Evolutionary conservation across 805 yeast species (phyloP), one percentile per base, ranked within the genome.

Genomic region (Ogataea haglerorum): DNA sequence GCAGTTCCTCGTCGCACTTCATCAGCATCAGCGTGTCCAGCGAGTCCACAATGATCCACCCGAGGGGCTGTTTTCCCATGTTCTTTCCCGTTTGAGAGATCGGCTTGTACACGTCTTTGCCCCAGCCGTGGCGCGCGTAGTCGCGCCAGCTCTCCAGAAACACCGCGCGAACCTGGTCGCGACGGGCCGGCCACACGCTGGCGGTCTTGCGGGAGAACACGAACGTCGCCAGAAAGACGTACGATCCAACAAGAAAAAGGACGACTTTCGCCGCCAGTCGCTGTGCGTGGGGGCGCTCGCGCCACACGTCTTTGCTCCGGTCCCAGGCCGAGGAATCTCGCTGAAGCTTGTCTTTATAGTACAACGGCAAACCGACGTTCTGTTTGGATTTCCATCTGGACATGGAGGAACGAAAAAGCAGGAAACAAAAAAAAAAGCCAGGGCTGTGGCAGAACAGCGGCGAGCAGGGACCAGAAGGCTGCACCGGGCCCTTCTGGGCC

Each of bases 41-140:
- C 1, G 91, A 73, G 60, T 89, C 96, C 5, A 90, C 93, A 53
- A 89, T 81, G 57, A 89, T 85, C 96, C 96, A 89, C 2, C 97
- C 97, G 49, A 90, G 62, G 1, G 96, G 96, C 38, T 70, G 51
- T 4, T 80, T 77, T 4, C 91, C 89, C 88, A 87, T 84, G 57
- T 87, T 84, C 42, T 74, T 67, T 17, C 85, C 86, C 1, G 52
- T 61, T 36, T 78, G 75, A 6, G 73, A 59, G n/a, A 84, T 55
- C 0, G 96, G 96, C 29, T 70, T 69, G 54, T 83, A 89, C 1
- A 80, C 76, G 57, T 89, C 97, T 44, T 69, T 72, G 6, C 96
- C 96, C 90, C 95, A 87, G 0, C 85, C 96, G 54, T 85, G 70
- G 19, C 69, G 63, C 37, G 76, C 78, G 56, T 90, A 90, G 38